Base-by-base conservation (phyloP, 306 rosid genomes). In the Luffa aegyptiaca region DNA sequence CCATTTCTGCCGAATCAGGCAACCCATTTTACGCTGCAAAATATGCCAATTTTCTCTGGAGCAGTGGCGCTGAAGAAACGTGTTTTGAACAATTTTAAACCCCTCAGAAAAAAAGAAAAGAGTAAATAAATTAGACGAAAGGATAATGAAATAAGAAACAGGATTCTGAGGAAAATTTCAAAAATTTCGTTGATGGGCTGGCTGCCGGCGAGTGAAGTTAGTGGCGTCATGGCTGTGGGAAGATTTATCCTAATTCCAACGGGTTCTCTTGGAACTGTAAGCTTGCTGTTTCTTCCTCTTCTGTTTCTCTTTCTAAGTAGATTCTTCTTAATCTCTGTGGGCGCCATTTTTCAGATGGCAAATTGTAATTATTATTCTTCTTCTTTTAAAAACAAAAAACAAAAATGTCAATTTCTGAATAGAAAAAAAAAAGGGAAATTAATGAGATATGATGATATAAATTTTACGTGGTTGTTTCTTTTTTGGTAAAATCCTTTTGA, bases 21-120 rank as follows among this genome's bases (percentile, higher is more conserved):
- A 90, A 84, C 85, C 53, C 88, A 52, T 83, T 74, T 36, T 75
- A 86, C 63, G 79, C 87, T 76, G 88, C 96, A 42, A 92, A 84
- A 74, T 94, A 87, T 17, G 93, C 94, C 62, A 76, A 80, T 83
- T 94, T 94, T 80, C 86, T 89, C 20, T 94, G 97, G 98, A 86
- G 56, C 79, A 84, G 87, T 0, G 90, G 90, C 58, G 97, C 89
- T 33, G 87, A 85, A 26, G 93, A 87, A 31, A 85, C 87, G 75
- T 83, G 88, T 83, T 83, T 83, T 59, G 77, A 49, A 73, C 13
- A 12, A 21, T 45, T 26, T 0, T 70, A 44, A 70, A 5, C 14
- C 58, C 52, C 52, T 16, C 13, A 2, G 3, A 8, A 51, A 51
- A 13, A 2, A 13, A 2, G 3, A 8, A 51, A 51, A 13, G 13